Percentiles rank a stretch among this genome's conserved stretches.
These are phyloP conservation scores for Cnidoscolus chayamansa DNA, from an alignment of 441 rosid species.

Conservation along the genomic window DNA sequence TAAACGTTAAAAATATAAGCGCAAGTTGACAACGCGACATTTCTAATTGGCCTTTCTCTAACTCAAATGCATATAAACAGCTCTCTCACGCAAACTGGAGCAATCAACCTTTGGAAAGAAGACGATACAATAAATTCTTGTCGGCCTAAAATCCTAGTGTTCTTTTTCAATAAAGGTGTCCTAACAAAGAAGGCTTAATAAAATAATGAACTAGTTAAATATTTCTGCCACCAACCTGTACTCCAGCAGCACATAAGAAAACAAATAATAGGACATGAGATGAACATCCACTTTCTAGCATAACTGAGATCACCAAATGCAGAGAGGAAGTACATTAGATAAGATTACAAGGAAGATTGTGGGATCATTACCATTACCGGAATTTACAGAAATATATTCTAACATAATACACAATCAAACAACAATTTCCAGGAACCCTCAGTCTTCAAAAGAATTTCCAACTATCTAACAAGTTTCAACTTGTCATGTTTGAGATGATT, in stretches of 20 bases:
- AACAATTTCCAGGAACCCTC: background rate
- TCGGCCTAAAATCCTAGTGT: no score
- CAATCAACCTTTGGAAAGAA: no score
- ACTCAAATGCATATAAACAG: no score
- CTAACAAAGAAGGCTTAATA: no score
- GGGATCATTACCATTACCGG: background rate
- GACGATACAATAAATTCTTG: no score
- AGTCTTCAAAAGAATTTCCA: slow-evolving; percentile 3
- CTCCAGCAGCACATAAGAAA: background rate
- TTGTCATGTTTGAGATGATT: background rate
- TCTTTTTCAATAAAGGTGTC: no score
- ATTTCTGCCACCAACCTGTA: no score
- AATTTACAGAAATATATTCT: background rate
- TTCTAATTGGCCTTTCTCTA: no score
- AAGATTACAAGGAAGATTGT: background rate
- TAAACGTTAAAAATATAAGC: no score
- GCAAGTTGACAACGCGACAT: no score
- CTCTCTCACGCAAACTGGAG: no score
- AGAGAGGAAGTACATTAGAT: background rate
- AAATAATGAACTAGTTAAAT: no score
- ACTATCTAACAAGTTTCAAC: background rate
- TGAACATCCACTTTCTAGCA: background rate
- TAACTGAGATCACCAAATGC: background rate
- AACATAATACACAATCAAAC: background rate
- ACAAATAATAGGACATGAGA: background rate